These are phyloP conservation scores for Penicillium lividum DNA, from an alignment of 495 filamentous ascomycete genomes.

Conservation along the genomic window DNA sequence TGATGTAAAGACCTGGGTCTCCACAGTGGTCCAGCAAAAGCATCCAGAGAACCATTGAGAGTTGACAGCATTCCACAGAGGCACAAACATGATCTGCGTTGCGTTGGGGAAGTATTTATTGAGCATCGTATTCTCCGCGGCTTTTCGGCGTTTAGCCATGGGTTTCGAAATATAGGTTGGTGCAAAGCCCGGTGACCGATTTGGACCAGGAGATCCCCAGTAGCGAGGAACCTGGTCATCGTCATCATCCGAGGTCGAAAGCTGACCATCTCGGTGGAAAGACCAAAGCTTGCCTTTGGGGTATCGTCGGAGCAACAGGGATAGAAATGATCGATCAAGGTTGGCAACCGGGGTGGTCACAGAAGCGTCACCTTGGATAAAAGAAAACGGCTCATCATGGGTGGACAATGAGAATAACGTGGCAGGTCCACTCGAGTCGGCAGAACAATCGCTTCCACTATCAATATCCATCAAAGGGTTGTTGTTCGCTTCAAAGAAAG, in stretches of 20 bases:
- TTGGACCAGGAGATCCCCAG: slow-evolving; percentile 11
- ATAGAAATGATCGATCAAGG: slow-evolving; percentile 46
- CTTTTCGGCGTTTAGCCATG: slow-evolving; percentile 36
- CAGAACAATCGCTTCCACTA: slow-evolving; percentile 35
- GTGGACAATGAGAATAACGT: slow-evolving; percentile 41
- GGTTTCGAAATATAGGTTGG: slow-evolving; percentile 41
- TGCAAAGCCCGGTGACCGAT: slow-evolving; percentile 13
- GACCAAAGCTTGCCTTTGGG: slow-evolving; percentile 66
- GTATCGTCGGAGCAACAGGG: slow-evolving; percentile 57
- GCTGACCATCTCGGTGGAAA: slow-evolving; percentile 54
- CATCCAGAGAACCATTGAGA: slow-evolving; percentile 70
- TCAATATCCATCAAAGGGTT: slow-evolving; percentile 32
- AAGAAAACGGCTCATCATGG: slow-evolving; percentile 40
- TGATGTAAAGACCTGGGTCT: slow-evolving; percentile 44
- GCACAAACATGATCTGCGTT: slow-evolving; percentile 50
- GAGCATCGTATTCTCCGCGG: slow-evolving; percentile 43
- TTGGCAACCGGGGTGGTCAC: slow-evolving; percentile 36
- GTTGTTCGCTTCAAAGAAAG: slow-evolving; percentile 52
- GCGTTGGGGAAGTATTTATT: slow-evolving; percentile 49
- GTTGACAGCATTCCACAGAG: slow-evolving; percentile 69
- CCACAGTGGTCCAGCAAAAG: slow-evolving; percentile 59
- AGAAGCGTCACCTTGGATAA: slow-evolving; percentile 31
- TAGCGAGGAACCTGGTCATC: slow-evolving; percentile 35
- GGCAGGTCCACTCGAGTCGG: slow-evolving; percentile 32
- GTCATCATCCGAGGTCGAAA: slow-evolving; percentile 46